Base-by-base conservation (phyloP, 495 filamentous ascomycete species). In the Xanthoparmelia taractica region DNA sequence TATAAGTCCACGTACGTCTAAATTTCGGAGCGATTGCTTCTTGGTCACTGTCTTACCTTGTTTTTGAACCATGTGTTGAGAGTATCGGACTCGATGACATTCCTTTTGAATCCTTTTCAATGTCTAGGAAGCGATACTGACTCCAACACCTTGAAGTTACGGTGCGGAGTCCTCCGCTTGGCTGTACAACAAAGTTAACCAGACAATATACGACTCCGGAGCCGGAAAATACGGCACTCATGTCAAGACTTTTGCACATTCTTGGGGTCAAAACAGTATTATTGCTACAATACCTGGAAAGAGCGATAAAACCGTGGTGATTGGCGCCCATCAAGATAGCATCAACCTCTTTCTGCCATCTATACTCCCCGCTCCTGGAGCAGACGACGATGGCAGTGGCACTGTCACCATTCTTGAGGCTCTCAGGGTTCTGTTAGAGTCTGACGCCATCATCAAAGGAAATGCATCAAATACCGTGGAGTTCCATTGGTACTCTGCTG, bases 401-500 rank as follows among this genome's bases (percentile, higher is more conserved):
- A 89, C 87, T 0, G 86, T 91, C 56, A 91, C 87, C n/a, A 90
- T 89, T 64, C 80, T 91, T 6, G 87, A 91, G 72, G 79, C 85
- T 10, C 73, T 90, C 66, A 77, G 87, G 23, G 82, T 85, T 55
- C 77, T 91, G 55, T 78, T 90, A 61, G 71, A 76, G 71, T 79
- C 79, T 43, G 75, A 85, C 31, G 74, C 76, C 59, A 74, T 85
- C 40, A 69, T 73, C 8, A 67, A 75, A 31, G 85, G 84, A 34
- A 75, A 83, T 57, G 79, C 77, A 11, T 69, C 74, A 25, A 93
- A 97, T 74, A 96, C 92, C 1, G 74, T 97, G 66, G 93, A 97
- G 75, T 97, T 97, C 73, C 92, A 96, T 73, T 97, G 92, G 85
- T 97, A 96, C 75, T 87, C 84, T 17, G 93, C 90, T 0, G 93